A percentile compares a stretch with the other conserved stretches of the same genome.
These are phyloP conservation scores for Fusarium sp. DNA, from an alignment of 2,329 filamentous ascomycete species.

Conservation along the genomic window DNA sequence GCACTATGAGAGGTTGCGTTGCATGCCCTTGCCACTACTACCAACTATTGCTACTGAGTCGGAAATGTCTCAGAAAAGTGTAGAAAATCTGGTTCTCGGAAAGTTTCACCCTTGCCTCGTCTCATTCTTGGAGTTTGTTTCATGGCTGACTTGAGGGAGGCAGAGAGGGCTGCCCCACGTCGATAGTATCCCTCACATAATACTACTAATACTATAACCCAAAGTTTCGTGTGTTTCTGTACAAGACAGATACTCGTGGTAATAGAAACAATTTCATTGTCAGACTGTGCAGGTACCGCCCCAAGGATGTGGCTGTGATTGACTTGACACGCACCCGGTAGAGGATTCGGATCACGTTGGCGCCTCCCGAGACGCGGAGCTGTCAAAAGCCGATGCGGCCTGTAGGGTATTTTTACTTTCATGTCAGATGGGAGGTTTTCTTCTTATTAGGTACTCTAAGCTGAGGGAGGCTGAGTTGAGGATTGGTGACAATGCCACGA, in stretches of 20 bases:
- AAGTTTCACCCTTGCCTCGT: constrained; percentile 34
- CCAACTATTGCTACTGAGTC: not conserved
- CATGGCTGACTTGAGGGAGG: constrained; percentile 8
- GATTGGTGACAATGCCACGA: not conserved
- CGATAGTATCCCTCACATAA: constrained; percentile 39
- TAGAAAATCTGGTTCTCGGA: constrained; percentile 18
- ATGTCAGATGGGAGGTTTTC: not conserved
- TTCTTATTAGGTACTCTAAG: not conserved
- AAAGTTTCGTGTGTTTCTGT: constrained; percentile 12
- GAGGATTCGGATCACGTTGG: constrained; percentile 3
- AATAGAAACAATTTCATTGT: constrained; percentile 3
- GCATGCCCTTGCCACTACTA: constrained; percentile 3
- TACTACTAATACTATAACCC: not conserved
- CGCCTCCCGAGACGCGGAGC: constrained; percentile 13
- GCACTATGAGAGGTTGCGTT: not conserved
- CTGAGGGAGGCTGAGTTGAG: not conserved
- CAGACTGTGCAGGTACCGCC: constrained; percentile 29
- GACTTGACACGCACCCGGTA: constrained; percentile 30
- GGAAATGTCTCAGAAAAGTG: not conserved
- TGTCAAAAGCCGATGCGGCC: not conserved
- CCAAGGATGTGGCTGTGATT: constrained; percentile 19
- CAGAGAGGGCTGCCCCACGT: constrained; percentile 12
- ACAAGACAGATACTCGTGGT: not conserved
- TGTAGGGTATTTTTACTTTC: not conserved
- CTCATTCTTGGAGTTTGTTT: constrained; percentile 31